Evolutionary conservation across 768 basidiomycete species (phyloP).

Genomic region (Glaciozyma antarctica): DNA sequence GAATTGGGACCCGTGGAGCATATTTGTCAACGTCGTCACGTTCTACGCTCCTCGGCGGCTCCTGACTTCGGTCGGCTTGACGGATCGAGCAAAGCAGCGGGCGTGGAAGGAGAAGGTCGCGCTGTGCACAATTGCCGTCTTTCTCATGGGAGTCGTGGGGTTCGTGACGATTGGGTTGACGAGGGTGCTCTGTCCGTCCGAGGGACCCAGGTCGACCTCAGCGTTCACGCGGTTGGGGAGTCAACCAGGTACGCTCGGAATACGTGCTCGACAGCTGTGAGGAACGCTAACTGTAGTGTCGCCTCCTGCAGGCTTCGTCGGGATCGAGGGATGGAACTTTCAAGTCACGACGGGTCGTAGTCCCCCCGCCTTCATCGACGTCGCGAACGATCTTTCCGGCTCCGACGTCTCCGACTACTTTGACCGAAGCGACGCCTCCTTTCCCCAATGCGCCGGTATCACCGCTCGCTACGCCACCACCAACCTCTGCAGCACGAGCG

Average conservation of each 20-base stretch:
- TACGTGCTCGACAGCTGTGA: neutral
- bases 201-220: slow-evolving; percentile 41
- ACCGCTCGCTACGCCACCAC: slow-evolving; percentile 59
- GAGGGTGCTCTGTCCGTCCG: slow-evolving; percentile 62
- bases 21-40: slow-evolving; percentile 68
- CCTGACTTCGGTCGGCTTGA: slow-evolving; percentile 64
- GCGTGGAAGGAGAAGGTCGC: slow-evolving; percentile 98
- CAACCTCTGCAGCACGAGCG: slow-evolving; percentile 52
- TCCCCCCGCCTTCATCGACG: slow-evolving; percentile 52
- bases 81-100: slow-evolving; percentile 64
- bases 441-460: slow-evolving; percentile 54
- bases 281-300: neutral
- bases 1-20: slow-evolving; percentile 55
- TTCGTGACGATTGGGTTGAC: slow-evolving; percentile 89
- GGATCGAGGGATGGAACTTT: slow-evolving; percentile 65
- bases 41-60: slow-evolving; percentile 83
- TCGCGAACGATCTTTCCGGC: slow-evolving; percentile 54
- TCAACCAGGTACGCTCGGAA: slow-evolving; percentile 26
- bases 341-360: slow-evolving; percentile 53
- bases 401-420: slow-evolving; percentile 88
- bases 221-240: slow-evolving; percentile 49
- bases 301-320: slow-evolving; percentile 51
- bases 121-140: slow-evolving; percentile 71
- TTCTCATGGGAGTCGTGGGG: slow-evolving; percentile 69
- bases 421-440: slow-evolving; percentile 57